phyloP scores from a whole-genome alignment of 176 grass and related monocot species.

The Lolium perenne region DNA sequence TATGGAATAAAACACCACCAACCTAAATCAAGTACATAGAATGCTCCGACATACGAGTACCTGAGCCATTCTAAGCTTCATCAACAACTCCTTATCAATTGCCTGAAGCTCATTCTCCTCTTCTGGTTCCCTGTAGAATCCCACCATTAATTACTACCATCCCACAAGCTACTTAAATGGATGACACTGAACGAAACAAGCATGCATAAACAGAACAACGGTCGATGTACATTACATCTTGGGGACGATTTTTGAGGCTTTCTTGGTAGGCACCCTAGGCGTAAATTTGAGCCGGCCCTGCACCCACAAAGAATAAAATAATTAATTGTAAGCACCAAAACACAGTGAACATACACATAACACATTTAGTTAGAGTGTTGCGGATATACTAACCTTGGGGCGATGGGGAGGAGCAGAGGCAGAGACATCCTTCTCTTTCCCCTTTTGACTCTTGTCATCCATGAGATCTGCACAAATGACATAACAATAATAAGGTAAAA shows the following conservation, averaged over 20 bases:
- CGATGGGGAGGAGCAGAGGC: slow-evolving; percentile 7
- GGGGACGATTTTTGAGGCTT: slow-evolving; percentile 9
- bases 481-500: neutral
- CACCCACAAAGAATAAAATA: neutral
- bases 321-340: slow-evolving; percentile 18
- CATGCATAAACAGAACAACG: slow-evolving; percentile 15
- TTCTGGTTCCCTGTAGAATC: slow-evolving; percentile 45
- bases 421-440: slow-evolving; percentile 32
- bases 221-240: slow-evolving; percentile 32
- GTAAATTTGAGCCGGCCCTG: slow-evolving; percentile 41
- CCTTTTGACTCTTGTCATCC: slow-evolving; percentile 29
- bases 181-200: neutral
- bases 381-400: slow-evolving; percentile 19
- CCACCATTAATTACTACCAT: slow-evolving; percentile 24
- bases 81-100: slow-evolving; percentile 48
- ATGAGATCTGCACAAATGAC: slow-evolving; percentile 30
- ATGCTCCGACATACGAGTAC: slow-evolving; percentile 32
- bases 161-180: slow-evolving; percentile 7
- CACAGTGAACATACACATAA: neutral
- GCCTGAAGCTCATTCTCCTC: slow-evolving; percentile 41
- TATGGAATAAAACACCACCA: slow-evolving; percentile 5
- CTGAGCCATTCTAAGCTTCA: slow-evolving; percentile 34
- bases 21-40: slow-evolving; percentile 24
- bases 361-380: neutral
- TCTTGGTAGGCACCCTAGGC: slow-evolving; percentile 39